phyloP scores from a whole-genome alignment of 257 asterid genomes.

The Fraxinus quadrangulata region DNA sequence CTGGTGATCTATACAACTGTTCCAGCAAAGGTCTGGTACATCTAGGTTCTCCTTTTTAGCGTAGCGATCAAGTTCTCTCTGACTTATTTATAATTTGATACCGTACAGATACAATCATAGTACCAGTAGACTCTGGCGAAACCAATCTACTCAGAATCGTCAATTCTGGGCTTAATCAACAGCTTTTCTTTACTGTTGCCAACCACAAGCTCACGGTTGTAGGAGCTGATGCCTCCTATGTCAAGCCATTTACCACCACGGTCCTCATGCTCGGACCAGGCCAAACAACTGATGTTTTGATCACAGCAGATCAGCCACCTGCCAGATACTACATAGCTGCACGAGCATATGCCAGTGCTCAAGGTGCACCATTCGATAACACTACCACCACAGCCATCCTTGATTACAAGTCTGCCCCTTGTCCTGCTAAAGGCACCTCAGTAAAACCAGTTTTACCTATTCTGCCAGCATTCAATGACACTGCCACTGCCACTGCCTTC shows the following conservation, averaged over 20 bases:
- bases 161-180: constrained; percentile 36
- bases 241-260: constrained; percentile 33
- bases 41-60: neutral
- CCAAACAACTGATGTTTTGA: constrained; percentile 17
- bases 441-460: neutral
- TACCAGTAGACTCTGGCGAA: constrained; percentile 21
- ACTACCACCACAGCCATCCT: constrained; percentile 13
- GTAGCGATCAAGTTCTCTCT: neutral
- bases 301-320: constrained; percentile 18
- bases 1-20: constrained; percentile 18
- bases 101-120: neutral
- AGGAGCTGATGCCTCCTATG: constrained; percentile 44
- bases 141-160: constrained; percentile 32
- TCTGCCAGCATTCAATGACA: constrained; percentile 14
- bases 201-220: constrained; percentile 34
- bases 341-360: constrained; percentile 18
- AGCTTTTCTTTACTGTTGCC: constrained; percentile 37
- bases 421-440: neutral
- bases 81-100: neutral
- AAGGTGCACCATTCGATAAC: constrained; percentile 1
- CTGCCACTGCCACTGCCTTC: constrained; percentile 9
- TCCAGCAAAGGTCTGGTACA: constrained; percentile 4
- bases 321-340: constrained; percentile 20
- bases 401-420: constrained; percentile 3
- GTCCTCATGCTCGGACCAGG: constrained; percentile 22